Percentiles rank a stretch among this genome's conserved stretches.
These are phyloP conservation scores for Aegilops bicornis DNA, from an alignment of 176 grass and related monocot genomes.

Conservation along the genomic window DNA sequence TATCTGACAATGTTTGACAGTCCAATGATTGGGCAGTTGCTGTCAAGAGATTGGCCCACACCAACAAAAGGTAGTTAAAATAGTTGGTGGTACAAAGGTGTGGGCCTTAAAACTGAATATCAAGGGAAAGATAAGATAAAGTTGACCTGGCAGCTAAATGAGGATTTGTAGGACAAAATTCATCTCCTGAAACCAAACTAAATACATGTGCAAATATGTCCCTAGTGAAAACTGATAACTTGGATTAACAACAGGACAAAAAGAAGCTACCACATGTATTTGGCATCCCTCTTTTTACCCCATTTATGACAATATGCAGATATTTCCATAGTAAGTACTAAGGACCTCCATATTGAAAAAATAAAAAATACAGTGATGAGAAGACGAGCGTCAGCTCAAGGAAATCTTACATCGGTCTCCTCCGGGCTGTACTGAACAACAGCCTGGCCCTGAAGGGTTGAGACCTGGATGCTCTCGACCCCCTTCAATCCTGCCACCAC, in stretches of 20 bases:
- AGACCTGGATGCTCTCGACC: constrained; percentile 79
- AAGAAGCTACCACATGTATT: not conserved
- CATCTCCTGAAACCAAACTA: not conserved
- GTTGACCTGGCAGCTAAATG: not conserved
- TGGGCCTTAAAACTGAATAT: not conserved
- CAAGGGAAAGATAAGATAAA: constrained; percentile 6
- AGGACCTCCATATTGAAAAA: not conserved
- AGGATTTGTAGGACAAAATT: not conserved
- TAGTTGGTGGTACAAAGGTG: not conserved
- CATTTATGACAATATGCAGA: not conserved
- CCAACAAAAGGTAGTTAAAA: not conserved
- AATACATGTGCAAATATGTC: not conserved
- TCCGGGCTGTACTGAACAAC: constrained; percentile 64
- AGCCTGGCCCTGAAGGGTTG: constrained; percentile 64
- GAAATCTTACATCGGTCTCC: constrained; percentile 62
- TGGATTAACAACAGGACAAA: not conserved
- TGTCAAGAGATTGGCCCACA: not conserved
- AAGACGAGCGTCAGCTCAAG: not conserved
- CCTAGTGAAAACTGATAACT: not conserved
- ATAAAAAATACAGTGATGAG: not conserved
- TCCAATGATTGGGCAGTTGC: constrained; percentile 7
- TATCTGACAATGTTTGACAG: not conserved
- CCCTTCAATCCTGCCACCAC: constrained; percentile 67
- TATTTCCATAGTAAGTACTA: not conserved
- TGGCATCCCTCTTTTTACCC: not conserved